Conservation (phyloP, 371 early-diverging fungal genomes). For the Chytridium lagenaria region DNA sequence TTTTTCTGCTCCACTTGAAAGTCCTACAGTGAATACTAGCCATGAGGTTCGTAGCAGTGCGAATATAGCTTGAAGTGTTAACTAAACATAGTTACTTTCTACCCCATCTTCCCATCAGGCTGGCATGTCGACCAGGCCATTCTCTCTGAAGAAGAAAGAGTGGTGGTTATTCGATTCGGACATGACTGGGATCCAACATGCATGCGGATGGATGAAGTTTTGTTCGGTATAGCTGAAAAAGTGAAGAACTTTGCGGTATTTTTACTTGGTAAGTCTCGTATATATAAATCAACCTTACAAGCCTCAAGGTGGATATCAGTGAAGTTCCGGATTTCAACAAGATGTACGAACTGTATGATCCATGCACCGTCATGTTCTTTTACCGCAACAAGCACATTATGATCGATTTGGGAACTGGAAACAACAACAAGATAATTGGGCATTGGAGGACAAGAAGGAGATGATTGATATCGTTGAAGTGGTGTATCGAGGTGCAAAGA, state of each 20-base stretch:
- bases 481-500: no score
- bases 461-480: slow-evolving; percentile 70
- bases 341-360: slow-evolving; percentile 97
- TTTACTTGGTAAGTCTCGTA: slow-evolving; percentile 77
- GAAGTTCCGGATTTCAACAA: slow-evolving; percentile 93
- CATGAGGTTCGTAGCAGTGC: no score
- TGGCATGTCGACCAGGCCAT: slow-evolving; percentile 99
- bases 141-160: slow-evolving; percentile 94
- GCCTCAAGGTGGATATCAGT: slow-evolving; percentile 71
- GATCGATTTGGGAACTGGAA: slow-evolving; percentile 98
- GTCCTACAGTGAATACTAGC: no score
- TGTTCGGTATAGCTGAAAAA: slow-evolving; percentile 90
- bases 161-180: slow-evolving; percentile 96
- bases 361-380: slow-evolving; percentile 81
- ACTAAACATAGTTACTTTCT: slow-evolving; percentile 62
- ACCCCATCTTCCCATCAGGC: slow-evolving; percentile 65
- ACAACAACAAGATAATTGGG: slow-evolving; percentile 99
- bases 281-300: neutral
- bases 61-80: no score
- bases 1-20: no score
- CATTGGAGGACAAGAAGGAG: slow-evolving; percentile 71
- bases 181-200: slow-evolving; percentile 97
- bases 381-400: slow-evolving; percentile 96
- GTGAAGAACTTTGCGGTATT: slow-evolving; percentile 97
- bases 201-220: slow-evolving; percentile 96